phyloP scores from a whole-genome alignment of 768 basidiomycete species.

The Mycena galopus region DNA sequence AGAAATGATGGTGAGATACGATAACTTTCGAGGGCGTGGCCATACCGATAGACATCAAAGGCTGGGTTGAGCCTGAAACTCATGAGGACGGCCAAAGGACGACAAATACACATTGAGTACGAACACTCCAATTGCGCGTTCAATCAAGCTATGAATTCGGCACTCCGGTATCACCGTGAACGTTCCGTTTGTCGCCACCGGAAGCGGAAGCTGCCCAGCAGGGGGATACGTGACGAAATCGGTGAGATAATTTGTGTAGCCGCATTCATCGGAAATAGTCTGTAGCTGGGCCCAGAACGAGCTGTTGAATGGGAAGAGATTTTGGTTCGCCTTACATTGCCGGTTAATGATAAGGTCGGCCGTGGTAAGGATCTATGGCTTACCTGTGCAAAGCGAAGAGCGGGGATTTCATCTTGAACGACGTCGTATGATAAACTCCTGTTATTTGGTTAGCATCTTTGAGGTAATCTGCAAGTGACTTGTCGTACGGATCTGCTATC shows the following conservation, averaged over 20 bases:
- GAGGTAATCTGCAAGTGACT: background rate
- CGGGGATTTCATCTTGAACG: constrained; percentile 74
- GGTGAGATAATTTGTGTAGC: constrained; percentile 71
- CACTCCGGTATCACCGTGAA: constrained; percentile 56
- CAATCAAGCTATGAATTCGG: constrained; percentile 62
- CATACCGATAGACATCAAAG: constrained; percentile 66
- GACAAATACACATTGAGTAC: constrained; percentile 33
- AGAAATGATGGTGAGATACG: background rate
- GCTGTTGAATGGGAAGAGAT: constrained; percentile 71
- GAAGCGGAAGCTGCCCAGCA: constrained; percentile 70
- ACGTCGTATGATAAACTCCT: constrained; percentile 55
- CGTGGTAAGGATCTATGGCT: background rate
- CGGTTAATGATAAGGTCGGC: background rate
- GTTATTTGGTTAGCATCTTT: background rate
- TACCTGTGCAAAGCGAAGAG: constrained; percentile 69
- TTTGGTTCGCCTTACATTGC: constrained; percentile 60
- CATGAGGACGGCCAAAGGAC: background rate
- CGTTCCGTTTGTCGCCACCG: constrained; percentile 60
- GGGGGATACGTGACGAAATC: constrained; percentile 77
- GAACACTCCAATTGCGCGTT: constrained; percentile 62
- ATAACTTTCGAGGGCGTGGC: background rate
- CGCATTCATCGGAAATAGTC: constrained; percentile 64
- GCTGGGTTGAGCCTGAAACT: constrained; percentile 61
- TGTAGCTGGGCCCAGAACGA: constrained; percentile 68
- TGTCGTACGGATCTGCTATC: constrained; percentile 63